Evolutionary conservation across 106 monocot genomes (phyloP).

Genomic region (Dioscorea zingiberensis): DNA sequence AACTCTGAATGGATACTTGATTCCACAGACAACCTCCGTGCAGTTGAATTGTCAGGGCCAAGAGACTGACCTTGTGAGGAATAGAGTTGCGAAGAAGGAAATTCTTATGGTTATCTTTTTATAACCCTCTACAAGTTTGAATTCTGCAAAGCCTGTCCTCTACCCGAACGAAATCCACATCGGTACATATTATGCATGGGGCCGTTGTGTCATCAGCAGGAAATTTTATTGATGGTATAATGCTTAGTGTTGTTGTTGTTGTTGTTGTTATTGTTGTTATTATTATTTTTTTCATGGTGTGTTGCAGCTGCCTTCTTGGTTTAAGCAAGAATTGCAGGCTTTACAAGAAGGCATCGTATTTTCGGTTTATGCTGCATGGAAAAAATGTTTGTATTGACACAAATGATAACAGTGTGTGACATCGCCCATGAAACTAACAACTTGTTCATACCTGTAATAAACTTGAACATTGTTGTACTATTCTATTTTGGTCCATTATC

Average conservation of each 20-base stretch:
- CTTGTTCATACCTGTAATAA: no score
- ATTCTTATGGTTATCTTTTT: background rate
- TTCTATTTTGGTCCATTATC: no score
- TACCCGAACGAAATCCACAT: background rate
- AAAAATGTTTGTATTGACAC: no score
- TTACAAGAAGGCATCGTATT: no score
- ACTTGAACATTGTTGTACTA: no score
- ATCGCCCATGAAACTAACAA: no score
- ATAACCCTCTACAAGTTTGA: background rate
- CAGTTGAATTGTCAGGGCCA: constrained; percentile 62
- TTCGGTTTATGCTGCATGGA: no score
- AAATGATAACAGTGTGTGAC: no score
- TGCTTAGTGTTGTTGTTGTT: background rate
- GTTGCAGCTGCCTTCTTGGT: background rate
- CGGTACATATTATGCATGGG: constrained; percentile 6
- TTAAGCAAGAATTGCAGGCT: no score
- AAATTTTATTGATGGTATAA: constrained; percentile 9
- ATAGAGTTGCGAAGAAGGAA: background rate
- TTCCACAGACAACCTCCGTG: constrained; percentile 57
- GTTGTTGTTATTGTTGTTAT: background rate
- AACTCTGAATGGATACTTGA: constrained; percentile 56
- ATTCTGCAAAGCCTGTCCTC: background rate
- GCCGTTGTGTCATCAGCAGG: constrained; percentile 13
- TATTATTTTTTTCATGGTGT: background rate
- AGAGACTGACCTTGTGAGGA: constrained; percentile 26